Conservation (phyloP, 2,329 filamentous ascomycete genomes). For the Arthrobotrys pseudoclavata region DNA sequence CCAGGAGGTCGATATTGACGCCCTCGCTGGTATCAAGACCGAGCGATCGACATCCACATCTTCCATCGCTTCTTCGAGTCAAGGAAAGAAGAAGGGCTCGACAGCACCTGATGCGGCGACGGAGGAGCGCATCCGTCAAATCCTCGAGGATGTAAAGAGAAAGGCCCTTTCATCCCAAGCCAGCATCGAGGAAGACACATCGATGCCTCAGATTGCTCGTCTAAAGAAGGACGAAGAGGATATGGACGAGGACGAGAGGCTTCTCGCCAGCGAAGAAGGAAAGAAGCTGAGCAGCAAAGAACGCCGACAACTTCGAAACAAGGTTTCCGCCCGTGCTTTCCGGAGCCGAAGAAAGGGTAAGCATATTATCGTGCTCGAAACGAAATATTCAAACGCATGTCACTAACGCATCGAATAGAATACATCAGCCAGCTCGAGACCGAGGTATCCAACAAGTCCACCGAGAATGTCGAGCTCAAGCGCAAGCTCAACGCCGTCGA, state of each 20-base stretch:
- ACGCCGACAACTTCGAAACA: slow-evolving; percentile 95
- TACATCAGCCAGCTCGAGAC: slow-evolving; percentile 95
- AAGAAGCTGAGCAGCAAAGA: slow-evolving; percentile 99
- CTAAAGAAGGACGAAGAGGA: slow-evolving; percentile 95
- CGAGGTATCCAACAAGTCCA: slow-evolving; percentile 85
- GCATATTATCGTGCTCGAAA: slow-evolving; percentile 62
- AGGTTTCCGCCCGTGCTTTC: slow-evolving; percentile 97
- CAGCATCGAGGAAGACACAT: slow-evolving; percentile 62
- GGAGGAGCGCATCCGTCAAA: slow-evolving; percentile 93
- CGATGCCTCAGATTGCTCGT: slow-evolving; percentile 77
- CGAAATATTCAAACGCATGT: slow-evolving; percentile 17
- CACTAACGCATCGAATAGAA: slow-evolving; percentile 72
- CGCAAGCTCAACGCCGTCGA: slow-evolving; percentile 83
- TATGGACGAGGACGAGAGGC: slow-evolving; percentile 96
- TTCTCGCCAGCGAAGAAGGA: slow-evolving; percentile 95
- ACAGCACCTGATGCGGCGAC: slow-evolving; percentile 72
- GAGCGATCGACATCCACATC: slow-evolving; percentile 61
- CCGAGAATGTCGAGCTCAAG: slow-evolving; percentile 84
- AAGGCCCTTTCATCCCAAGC: slow-evolving; percentile 67
- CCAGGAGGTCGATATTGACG: slow-evolving; percentile 79
- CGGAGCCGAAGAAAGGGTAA: slow-evolving; percentile 97
- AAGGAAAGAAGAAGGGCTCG: slow-evolving; percentile 68
- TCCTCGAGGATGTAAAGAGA: slow-evolving; percentile 86
- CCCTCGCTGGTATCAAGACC: slow-evolving; percentile 68
- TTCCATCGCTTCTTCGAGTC: slow-evolving; percentile 64